Conservation (phyloP, 495 filamentous ascomycete species). For the Aspergillus sclerotiicarbonarius region DNA sequence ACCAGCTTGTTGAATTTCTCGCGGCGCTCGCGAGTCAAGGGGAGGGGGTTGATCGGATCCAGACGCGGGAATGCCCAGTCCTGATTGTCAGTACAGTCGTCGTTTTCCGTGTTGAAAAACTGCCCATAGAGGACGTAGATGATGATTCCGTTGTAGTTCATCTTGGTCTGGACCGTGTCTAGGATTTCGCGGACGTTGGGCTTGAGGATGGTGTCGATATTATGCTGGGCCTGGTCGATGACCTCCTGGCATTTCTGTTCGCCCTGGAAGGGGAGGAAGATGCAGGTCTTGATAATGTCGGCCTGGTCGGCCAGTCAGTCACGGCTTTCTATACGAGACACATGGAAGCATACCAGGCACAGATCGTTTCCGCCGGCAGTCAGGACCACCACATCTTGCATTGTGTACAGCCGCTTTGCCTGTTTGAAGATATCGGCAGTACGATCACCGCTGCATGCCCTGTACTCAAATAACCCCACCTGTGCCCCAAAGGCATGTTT, state of each 20-base stretch:
- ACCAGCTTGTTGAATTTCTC: constrained; percentile 27
- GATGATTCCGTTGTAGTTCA: constrained; percentile 23
- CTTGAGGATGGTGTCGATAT: constrained; percentile 21
- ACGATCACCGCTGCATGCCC: constrained; percentile 26
- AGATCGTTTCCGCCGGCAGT: constrained; percentile 35
- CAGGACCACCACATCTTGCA: constrained; percentile 28
- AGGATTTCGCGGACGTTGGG: constrained; percentile 22
- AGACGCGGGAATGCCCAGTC: constrained; percentile 16
- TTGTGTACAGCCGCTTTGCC: background rate
- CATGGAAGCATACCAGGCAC: constrained; percentile 22
- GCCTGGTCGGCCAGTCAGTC: constrained; percentile 8
- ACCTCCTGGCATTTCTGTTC: constrained; percentile 17
- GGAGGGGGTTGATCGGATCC: background rate
- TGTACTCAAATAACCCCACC: constrained; percentile 6
- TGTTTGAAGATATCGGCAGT: constrained; percentile 21
- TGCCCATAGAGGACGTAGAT: constrained; percentile 25
- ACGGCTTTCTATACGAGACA: background rate
- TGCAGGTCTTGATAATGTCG: constrained; percentile 23
- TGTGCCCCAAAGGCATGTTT: constrained; percentile 9
- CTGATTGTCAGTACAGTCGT: constrained; percentile 21
- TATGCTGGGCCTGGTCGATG: constrained; percentile 20
- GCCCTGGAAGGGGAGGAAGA: constrained; percentile 16
- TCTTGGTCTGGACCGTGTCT: constrained; percentile 15
- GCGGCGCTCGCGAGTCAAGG: constrained; percentile 22
- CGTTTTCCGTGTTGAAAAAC: constrained; percentile 24